phyloP scores from a whole-genome alignment of 257 asterid species.

The Primulina huaijiensis region DNA sequence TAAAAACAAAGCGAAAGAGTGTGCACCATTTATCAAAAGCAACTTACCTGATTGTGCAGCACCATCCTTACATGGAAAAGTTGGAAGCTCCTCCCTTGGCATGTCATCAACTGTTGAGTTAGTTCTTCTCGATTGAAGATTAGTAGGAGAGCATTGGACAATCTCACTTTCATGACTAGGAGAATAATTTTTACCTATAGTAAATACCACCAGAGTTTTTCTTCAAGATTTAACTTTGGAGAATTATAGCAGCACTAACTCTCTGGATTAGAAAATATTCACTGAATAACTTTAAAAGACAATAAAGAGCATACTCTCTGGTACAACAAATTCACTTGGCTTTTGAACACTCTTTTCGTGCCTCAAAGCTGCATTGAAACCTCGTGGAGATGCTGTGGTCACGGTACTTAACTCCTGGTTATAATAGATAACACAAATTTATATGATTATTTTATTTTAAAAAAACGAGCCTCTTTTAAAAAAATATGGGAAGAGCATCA shows the following conservation, averaged over 20 bases:
- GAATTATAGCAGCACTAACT: slow-evolving; percentile 41
- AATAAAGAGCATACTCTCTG: neutral
- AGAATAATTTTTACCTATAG: slow-evolving; percentile 48
- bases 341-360: slow-evolving; percentile 47
- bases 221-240: slow-evolving; percentile 18
- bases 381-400: slow-evolving; percentile 45
- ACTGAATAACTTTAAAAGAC: neutral
- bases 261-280: slow-evolving; percentile 44
- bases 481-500: slow-evolving; percentile 9
- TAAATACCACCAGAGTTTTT: slow-evolving; percentile 20
- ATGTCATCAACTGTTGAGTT: slow-evolving; percentile 32
- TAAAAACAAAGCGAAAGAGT: slow-evolving; percentile 1
- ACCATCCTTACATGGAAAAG: slow-evolving; percentile 60
- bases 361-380: slow-evolving; percentile 42
- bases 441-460: slow-evolving; percentile 8
- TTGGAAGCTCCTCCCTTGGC: slow-evolving; percentile 61
- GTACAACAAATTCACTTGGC: slow-evolving; percentile 38
- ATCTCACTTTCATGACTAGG: slow-evolving; percentile 41
- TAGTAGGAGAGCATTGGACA: slow-evolving; percentile 37
- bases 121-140: slow-evolving; percentile 36
- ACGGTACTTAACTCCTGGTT: slow-evolving; percentile 44
- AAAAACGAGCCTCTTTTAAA: slow-evolving; percentile 19
- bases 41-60: slow-evolving; percentile 62
- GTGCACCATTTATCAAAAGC: slow-evolving; percentile 12
- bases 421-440: slow-evolving; percentile 25